Percentiles rank a stretch among this genome's conserved stretches.
phyloP scores from a whole-genome alignment of 2,329 filamentous ascomycete species.

The Drechslera avenae region DNA sequence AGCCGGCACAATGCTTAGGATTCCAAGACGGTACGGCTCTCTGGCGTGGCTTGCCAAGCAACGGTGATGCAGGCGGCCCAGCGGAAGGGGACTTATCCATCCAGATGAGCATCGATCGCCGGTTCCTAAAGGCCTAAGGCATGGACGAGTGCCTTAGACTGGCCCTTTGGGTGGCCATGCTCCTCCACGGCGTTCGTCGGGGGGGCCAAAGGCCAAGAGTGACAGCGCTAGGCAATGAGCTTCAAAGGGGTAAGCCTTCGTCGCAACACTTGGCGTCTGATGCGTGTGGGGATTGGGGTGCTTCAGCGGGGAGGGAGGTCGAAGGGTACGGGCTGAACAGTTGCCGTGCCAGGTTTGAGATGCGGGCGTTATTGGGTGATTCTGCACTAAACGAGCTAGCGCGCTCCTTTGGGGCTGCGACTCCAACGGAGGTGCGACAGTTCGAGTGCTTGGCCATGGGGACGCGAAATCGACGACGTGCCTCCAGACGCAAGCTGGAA shows the following conservation, averaged over 20 bases:
- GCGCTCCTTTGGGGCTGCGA: slow-evolving; percentile 18
- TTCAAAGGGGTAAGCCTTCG: slow-evolving; percentile 38
- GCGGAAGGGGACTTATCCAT: slow-evolving; percentile 10
- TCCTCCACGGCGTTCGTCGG: slow-evolving; percentile 35
- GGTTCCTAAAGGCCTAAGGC: slow-evolving; percentile 24
- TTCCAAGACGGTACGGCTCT: slow-evolving; percentile 20
- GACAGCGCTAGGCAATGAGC: slow-evolving; percentile 31
- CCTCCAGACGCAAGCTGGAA: slow-evolving; percentile 12
- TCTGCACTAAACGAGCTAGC: slow-evolving; percentile 21
- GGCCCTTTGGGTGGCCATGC: slow-evolving; percentile 23
- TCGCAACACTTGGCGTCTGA: slow-evolving; percentile 37
- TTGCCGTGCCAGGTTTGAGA: slow-evolving; percentile 26
- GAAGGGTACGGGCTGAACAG: slow-evolving; percentile 15
- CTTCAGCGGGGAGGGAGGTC: slow-evolving; percentile 22
- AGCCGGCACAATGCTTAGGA: slow-evolving; percentile 16
- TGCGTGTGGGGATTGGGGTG: slow-evolving; percentile 28
- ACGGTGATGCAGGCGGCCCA: slow-evolving; percentile 4
- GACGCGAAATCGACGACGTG: slow-evolving; percentile 5
- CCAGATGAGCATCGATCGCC: slow-evolving; percentile 20
- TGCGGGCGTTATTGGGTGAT: slow-evolving; percentile 20
- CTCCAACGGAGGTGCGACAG: slow-evolving; percentile 42
- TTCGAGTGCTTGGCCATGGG: slow-evolving; percentile 24
- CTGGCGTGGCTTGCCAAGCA: slow-evolving; percentile 18
- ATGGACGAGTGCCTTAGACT: slow-evolving; percentile 8
- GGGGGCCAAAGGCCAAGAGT: slow-evolving; percentile 20